A percentile compares a stretch with the other conserved stretches of the same genome.
Conservation (phyloP, 306 rosid species). For the Begonia fuchsioides region DNA sequence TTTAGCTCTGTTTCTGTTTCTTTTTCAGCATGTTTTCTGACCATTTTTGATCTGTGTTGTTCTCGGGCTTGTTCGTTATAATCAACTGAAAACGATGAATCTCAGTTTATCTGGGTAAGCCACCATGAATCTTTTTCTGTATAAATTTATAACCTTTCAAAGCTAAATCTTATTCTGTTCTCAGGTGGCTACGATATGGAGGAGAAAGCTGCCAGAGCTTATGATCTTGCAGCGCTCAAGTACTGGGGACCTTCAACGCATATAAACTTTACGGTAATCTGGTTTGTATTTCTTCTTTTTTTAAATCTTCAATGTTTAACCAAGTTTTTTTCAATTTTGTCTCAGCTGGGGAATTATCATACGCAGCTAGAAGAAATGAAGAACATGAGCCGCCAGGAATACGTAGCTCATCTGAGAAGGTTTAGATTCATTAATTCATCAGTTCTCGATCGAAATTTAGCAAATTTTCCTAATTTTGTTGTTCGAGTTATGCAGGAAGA, state of each 20-base stretch:
- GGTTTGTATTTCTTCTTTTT: no score
- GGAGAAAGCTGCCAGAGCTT: conserved; percentile 97
- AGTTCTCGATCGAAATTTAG: neutral
- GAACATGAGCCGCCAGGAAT: conserved; percentile 92
- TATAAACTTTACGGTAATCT: conserved; percentile 49
- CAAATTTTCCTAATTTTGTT: neutral
- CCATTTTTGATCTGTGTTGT: no score
- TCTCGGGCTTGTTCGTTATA: conserved; percentile 17
- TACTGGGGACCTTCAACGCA: conserved; percentile 96
- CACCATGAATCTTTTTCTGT: neutral
- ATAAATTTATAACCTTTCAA: no score
- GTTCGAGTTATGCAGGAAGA: conserved; percentile 55
- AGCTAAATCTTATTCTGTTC: no score
- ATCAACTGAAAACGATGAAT: conserved; percentile 17
- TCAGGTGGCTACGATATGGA: conserved; percentile 97
- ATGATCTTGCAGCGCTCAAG: conserved; percentile 94
- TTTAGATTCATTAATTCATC: neutral
- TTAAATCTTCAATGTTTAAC: no score
- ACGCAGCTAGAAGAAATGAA: conserved; percentile 73
- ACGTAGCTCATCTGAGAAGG: conserved; percentile 95
- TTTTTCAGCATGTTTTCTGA: no score
- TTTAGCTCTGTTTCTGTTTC: no score
- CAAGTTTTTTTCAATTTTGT: neutral
- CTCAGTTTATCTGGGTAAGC: conserved; percentile 82
- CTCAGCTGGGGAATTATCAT: conserved; percentile 66